Evolutionary conservation across 192 early-diverging fungal species (phyloP), one percentile per base, ranked within the genome.

Genomic region (Entomortierella lignicola): DNA sequence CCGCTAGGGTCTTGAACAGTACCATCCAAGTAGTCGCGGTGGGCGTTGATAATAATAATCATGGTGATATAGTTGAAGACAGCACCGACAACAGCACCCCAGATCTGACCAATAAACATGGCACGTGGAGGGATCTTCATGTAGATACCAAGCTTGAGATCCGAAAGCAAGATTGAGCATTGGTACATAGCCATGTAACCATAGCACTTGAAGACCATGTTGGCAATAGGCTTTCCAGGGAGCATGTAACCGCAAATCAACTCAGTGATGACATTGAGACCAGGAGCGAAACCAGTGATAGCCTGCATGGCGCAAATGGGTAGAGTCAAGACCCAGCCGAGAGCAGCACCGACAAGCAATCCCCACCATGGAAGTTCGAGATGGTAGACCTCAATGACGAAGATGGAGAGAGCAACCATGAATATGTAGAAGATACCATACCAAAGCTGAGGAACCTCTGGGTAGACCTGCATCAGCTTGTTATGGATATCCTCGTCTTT

Each of bases 101-200:
- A 61, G 5, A 92, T 65, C 81, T 92, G 91, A n/a, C 80, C 58
- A 26, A 69, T 59, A 62, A 91, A 88, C 91, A 94, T 91, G 54
- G 64, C 71, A 27, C 56, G 69, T 25, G 66, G 63, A 11, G 68
- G 68, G 23, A 71, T 29, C 57, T 72, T 79, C 63, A 79, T 77
- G 69, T 80, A 83, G 44, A 69, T 68, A 26, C 82, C 82, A 12
- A 94, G 81, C 71, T 96, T 96, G n/a, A 96, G 79, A 79, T 94
- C 93, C 30, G 59, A 29, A 6, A 91, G 70, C 27, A 97, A 89
- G 26, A 85, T 85, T 32, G 97, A 73, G 42, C 89, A 91, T 84
- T 98, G 96, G 15, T 81, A 72, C 88, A 94, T 89, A 20, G 90
- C 83, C 23, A 83, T 83, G 58, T 82, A 84, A 34, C 85, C 83